Conservation (phyloP, 352 stramenopile genomes). For the Phytophthora agathidicida region DNA sequence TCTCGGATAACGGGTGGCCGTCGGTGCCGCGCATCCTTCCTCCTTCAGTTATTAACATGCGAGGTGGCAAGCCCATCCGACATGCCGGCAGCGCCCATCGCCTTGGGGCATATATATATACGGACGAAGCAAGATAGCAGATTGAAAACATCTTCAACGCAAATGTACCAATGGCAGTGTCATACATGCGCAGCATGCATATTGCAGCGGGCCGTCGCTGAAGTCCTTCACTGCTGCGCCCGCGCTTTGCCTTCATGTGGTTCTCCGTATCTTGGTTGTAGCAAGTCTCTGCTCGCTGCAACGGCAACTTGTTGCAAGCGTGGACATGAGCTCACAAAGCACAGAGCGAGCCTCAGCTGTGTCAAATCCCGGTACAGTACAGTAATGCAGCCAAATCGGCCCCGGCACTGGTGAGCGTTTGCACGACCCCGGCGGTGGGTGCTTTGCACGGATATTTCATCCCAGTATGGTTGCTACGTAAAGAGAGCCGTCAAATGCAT, state of each 20-base stretch:
- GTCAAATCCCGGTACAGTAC: no score
- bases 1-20: slow-evolving; percentile 9
- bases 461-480: slow-evolving; percentile 13
- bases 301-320: slow-evolving; percentile 33
- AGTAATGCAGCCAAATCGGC: slow-evolving; percentile 8
- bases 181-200: no score
- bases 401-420: slow-evolving; percentile 9
- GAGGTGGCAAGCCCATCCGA: no score
- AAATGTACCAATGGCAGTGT: no score
- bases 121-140: slow-evolving; percentile 7
- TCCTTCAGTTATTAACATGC: slow-evolving; percentile 19
- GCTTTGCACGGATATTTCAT: slow-evolving; percentile 10
- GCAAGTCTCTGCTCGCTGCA: slow-evolving; percentile 27
- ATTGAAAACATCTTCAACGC: slow-evolving; percentile 21
- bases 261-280: slow-evolving; percentile 32
- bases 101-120: no score
- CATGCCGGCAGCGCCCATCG: neutral
- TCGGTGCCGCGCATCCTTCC: slow-evolving; percentile 25
- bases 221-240: no score
- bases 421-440: slow-evolving; percentile 1
- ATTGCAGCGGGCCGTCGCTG: no score
- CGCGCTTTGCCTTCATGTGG: slow-evolving; percentile 19
- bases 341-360: no score
- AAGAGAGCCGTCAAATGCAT: slow-evolving; percentile 23
- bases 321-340: slow-evolving; percentile 30